Evolutionary conservation across 2,329 filamentous ascomycete species (phyloP), one percentile per base, ranked within the genome.

Genomic region (Talaromyces sp.): DNA sequence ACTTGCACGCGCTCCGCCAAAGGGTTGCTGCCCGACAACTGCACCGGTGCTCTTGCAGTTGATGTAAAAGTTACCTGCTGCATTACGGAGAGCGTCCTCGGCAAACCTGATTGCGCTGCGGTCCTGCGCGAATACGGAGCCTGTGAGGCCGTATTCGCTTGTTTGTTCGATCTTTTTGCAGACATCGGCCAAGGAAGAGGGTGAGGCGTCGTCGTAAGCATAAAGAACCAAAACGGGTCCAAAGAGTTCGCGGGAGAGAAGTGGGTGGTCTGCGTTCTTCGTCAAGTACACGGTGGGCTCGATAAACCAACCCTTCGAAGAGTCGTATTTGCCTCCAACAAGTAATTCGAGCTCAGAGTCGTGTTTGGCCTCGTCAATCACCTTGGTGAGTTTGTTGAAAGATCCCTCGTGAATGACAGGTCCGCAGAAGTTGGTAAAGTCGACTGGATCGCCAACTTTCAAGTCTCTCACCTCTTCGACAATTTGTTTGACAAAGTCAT

Each of bases 331-430:
- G 68, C 92, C 92, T 50, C 92, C 93, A 1, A 84, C 85, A 16
- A 96, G 77, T 2, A 94, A 83, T 75, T 90, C 84, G 14, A 96
- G 85, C 69, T 90, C 86, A 9, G 82, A 78, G 76, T 96, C 92
- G 9, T 83, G 82, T 79, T 92, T 92, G n/a, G 92, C 90, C 37
- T 86, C 87, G 66, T 95, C 90, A 69, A 96, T 96, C 62, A 89
- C 90, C 22, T 84, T 83, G 0, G 86, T 84, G 2, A 96, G 85
- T 78, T 93, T 94, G 76, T 92, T 87, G 84, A 96, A 96, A 11
- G 90, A 90, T 11, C 82, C 85, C 68, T 88, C 84, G 81, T 96
- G 92, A 77, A 96, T 96, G 65, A 96, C 92, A 24, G 92, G 92
- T 10, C 92, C 92, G 72, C 93, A 87, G 81, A 96, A 96, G 82